Evolutionary conservation across 495 filamentous ascomycete genomes (phyloP).

Genomic region (Tuber borchii): DNA sequence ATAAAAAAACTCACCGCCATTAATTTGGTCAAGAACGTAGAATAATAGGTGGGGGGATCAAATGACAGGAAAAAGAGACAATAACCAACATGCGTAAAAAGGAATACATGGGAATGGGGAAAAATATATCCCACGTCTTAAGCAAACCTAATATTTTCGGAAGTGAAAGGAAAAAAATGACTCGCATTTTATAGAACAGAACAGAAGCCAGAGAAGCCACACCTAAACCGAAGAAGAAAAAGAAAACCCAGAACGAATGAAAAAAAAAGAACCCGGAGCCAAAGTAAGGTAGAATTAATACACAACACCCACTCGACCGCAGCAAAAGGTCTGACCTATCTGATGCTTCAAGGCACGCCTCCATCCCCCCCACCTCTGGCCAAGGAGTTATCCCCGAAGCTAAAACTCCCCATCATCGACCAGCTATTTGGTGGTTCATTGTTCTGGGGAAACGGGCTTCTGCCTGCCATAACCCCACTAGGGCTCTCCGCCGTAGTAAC

Average conservation of each 20-base stretch:
- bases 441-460: constrained; percentile 16
- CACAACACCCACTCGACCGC: constrained; percentile 1
- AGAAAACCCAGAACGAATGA: constrained; percentile 18
- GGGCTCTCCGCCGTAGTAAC: constrained; percentile 20
- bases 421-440: constrained; percentile 23
- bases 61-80: neutral
- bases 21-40: neutral
- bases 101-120: neutral
- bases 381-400: constrained; percentile 29
- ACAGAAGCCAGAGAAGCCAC: neutral
- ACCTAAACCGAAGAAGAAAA: constrained; percentile 4
- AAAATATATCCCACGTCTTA: neutral
- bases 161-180: neutral
- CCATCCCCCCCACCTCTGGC: constrained; percentile 32
- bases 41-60: neutral
- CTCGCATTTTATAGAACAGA: constrained; percentile 3
- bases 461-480: constrained; percentile 21
- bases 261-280: constrained; percentile 11
- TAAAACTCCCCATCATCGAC: constrained; percentile 25
- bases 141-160: neutral
- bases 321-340: neutral
- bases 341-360: neutral
- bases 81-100: neutral
- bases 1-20: neutral
- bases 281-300: constrained; percentile 3